Conservation (phyloP, 2,329 filamentous ascomycete genomes). For the Xylariaceae sp. region DNA sequence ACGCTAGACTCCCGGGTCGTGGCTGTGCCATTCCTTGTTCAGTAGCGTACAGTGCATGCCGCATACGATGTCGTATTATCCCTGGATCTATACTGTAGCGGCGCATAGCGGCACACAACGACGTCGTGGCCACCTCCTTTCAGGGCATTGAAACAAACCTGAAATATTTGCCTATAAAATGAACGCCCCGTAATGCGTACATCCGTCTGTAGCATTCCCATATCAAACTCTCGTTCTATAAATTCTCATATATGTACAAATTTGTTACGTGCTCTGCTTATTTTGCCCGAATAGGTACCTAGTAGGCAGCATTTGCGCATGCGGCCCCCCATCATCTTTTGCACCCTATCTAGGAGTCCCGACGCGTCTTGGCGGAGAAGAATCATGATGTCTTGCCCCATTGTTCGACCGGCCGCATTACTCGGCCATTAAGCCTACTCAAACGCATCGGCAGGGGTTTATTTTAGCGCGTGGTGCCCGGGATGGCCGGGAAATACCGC, state of each 20-base stretch:
- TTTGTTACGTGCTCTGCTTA: not conserved
- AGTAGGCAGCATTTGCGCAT: not conserved
- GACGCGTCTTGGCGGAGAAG: constrained; percentile 9
- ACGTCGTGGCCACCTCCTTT: not conserved
- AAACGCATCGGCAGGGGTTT: no score
- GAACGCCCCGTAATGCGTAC: not conserved
- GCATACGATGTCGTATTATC: not conserved
- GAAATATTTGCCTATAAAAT: not conserved
- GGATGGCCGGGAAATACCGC: no score
- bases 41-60: not conserved
- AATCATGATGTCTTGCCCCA: no score
- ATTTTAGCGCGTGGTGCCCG: no score
- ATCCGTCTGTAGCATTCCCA: not conserved
- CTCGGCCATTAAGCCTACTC: no score
- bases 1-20: not conserved
- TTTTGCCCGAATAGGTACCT: not conserved
- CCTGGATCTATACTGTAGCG: not conserved
- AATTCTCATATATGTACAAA: not conserved
- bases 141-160: not conserved
- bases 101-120: not conserved
- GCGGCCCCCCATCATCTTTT: not conserved
- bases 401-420: no score
- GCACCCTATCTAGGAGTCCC: no score
- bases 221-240: not conserved
- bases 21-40: not conserved